These are phyloP conservation scores for Lactarius evosmus DNA, from an alignment of 768 basidiomycete genomes.

Conservation along the genomic window DNA sequence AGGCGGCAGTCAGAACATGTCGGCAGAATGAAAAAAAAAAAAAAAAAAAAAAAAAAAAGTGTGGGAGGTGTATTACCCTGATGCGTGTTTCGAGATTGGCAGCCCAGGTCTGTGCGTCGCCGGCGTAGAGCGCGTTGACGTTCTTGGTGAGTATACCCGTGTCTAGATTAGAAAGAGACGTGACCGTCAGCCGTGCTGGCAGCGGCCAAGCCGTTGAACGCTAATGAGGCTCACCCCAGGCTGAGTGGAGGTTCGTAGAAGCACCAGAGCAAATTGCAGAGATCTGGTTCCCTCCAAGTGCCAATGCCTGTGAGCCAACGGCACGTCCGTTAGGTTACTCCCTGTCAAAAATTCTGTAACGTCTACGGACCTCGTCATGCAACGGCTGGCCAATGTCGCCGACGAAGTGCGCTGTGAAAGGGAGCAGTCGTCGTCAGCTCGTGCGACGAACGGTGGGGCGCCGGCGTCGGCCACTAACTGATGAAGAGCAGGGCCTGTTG, in stretches of 20 bases:
- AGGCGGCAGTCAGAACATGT: background rate
- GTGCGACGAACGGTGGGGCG: background rate
- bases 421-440: background rate
- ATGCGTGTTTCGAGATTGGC: conserved; percentile 42
- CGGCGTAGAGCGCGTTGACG: conserved; percentile 27
- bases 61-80: conserved; percentile 32
- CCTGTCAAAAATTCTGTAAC: background rate
- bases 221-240: conserved; percentile 2
- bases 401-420: conserved; percentile 34
- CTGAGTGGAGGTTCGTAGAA: conserved; percentile 44
- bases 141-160: conserved; percentile 29
- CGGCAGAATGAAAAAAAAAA: background rate
- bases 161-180: conserved; percentile 19
- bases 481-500: conserved; percentile 55
- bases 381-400: conserved; percentile 52
- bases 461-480: conserved; percentile 28
- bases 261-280: conserved; percentile 40
- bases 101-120: conserved; percentile 36
- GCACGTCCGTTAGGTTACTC: background rate
- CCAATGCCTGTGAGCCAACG: conserved; percentile 31
- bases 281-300: conserved; percentile 46
- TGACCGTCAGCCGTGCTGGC: background rate
- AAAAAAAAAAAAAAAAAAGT: too few relatives aligned
- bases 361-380: conserved; percentile 38
- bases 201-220: background rate